A percentile compares a stretch with the other conserved stretches of the same genome.
Conservation (phyloP, 768 basidiomycete genomes). For the Melanogaster broomeanus region DNA sequence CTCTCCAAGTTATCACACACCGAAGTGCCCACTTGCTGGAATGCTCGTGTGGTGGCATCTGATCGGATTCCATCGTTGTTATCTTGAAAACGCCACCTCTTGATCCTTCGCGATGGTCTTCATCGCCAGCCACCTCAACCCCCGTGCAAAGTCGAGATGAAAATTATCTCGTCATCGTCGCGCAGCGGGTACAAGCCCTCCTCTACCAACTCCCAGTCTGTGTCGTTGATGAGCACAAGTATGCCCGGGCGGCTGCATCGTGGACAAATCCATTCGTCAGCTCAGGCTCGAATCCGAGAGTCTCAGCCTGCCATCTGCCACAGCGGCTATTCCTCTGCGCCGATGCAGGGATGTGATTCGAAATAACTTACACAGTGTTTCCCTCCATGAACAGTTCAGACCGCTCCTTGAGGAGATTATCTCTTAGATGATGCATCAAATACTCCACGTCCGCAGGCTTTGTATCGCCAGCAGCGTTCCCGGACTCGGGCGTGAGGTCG, state of each 20-base stretch:
- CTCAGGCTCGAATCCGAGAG: not conserved
- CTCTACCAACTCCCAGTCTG: slow-evolving; percentile 97
- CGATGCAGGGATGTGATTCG: not conserved
- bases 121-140: slow-evolving; percentile 45
- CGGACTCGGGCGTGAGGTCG: not conserved
- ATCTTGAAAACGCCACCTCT: not conserved
- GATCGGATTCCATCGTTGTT: not conserved
- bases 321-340: no score
- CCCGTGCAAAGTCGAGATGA: slow-evolving; percentile 95
- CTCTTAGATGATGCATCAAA: slow-evolving; percentile 77
- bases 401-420: slow-evolving; percentile 79
- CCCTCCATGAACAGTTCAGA: slow-evolving; percentile 89
- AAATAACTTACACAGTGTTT: slow-evolving; percentile 71
- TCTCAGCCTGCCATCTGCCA: no score
- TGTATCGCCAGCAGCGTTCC: slow-evolving; percentile 18
- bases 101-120: not conserved
- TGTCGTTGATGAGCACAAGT: slow-evolving; percentile 93
- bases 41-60: no score
- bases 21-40: no score
- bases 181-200: slow-evolving; percentile 84
- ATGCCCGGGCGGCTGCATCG: slow-evolving; percentile 86
- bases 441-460: slow-evolving; percentile 67
- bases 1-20: no score
- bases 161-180: slow-evolving; percentile 86
- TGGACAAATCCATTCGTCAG: not conserved